Base-by-base conservation (phyloP, 257 asterid genomes). In the Primulina tabacum region DNA sequence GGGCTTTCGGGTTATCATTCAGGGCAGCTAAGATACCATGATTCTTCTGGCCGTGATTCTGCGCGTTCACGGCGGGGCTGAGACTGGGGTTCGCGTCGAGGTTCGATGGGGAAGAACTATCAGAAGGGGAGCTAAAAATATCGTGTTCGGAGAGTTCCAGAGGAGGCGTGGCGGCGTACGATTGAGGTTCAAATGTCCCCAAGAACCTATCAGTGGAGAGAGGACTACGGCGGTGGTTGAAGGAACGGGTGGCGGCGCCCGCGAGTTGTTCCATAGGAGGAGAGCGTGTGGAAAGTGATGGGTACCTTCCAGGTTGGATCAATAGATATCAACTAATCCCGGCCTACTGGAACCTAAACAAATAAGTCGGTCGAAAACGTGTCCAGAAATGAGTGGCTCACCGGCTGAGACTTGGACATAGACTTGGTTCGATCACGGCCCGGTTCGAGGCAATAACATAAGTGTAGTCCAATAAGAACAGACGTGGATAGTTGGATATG, bases 21-120 rank as follows among this genome's bases (percentile, higher is more conserved):
- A 88, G 64, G 16, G 90, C 95, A 9, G 88, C 92, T 64, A 86
- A 72, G 71, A 88, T 83, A 24, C 95, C 95, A 72, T 71, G 62
- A 43, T 78, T 68, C 14, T 61, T 80, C 55, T 14, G 6, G 65
- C 67, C 69, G 29, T 57, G 60, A 1, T 16, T 37, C 62, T 16
- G 77, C 52, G 17, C 10, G 67, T 16, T 69, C 11, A 30, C 67
- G 53, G 62, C 14, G 33, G 72, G 66, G 55, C 38, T 61, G 4
- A 82, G 72, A 60, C 38, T 33, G 0, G 78, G 47, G 63, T 75
- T 62, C 12, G 64, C 62, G 30, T 69, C 70, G 58, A 79, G 34
- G 35, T 80, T 77, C 37, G 78, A 70, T 30, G 82, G 70, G 8
- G 80, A 57, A 16, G 77, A 53, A 64, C 69, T 24, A 12, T 70